Evolutionary conservation across 176 grass and related monocot genomes (phyloP).

Genomic region (Triticum timopheevii): DNA sequence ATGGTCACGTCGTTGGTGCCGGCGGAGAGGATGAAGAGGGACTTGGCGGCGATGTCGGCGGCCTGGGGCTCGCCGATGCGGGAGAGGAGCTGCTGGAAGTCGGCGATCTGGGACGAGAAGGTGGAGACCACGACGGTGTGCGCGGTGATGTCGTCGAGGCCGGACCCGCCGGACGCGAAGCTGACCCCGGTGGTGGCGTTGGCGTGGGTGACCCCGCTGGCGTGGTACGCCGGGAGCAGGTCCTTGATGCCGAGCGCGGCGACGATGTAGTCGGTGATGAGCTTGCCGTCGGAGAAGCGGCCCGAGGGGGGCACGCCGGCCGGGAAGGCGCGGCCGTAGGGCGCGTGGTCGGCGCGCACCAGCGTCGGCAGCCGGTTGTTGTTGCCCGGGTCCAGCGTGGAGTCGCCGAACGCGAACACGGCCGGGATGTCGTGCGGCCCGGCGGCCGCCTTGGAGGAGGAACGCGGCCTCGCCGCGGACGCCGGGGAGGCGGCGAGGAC

Average conservation of each 20-base stretch:
- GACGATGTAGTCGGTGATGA: conserved; percentile 66
- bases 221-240: conserved; percentile 49
- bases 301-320: conserved; percentile 41
- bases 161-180: conserved; percentile 72
- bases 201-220: neutral
- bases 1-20: conserved; percentile 68
- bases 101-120: conserved; percentile 39
- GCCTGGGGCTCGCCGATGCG: conserved; percentile 30
- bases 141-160: conserved; percentile 65
- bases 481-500: neutral
- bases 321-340: conserved; percentile 68
- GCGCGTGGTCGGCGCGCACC: conserved; percentile 57
- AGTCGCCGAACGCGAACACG: conserved; percentile 82
- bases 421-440: conserved; percentile 33
- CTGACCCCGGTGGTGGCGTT: conserved; percentile 51
- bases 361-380: conserved; percentile 56
- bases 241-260: conserved; percentile 56
- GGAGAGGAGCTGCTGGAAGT: conserved; percentile 43
- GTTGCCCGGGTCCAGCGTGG: conserved; percentile 77
- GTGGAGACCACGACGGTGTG: conserved; percentile 21
- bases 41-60: conserved; percentile 34
- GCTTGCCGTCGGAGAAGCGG: conserved; percentile 66
- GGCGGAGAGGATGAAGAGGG: conserved; percentile 44
- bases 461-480: neutral
- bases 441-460: neutral